Evolutionary conservation across 129 eudicot genomes (phyloP).

Genomic region (Artemisia tridentata): DNA sequence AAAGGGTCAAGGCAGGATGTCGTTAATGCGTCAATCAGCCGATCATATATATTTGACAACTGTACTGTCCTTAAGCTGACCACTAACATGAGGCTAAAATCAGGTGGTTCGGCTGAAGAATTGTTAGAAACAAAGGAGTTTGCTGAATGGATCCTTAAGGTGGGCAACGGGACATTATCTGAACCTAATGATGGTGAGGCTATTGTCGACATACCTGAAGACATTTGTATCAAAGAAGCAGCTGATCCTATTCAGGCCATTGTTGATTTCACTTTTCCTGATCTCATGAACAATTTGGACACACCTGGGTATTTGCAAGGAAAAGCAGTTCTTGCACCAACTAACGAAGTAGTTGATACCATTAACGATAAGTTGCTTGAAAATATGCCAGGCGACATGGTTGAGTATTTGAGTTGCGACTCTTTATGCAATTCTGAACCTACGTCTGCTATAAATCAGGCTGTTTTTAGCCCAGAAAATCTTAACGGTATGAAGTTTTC

Average conservation of each 20-base stretch:
- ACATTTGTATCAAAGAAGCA: too few species aligned
- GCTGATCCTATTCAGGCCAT: not conserved
- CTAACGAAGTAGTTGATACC: not conserved
- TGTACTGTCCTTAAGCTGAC: too few species aligned
- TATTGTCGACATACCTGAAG: too few species aligned
- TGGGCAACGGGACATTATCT: too few species aligned
- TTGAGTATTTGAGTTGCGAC: not conserved
- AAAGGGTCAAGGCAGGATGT: too few species aligned
- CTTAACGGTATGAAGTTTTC: not conserved
- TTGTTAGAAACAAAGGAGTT: too few species aligned
- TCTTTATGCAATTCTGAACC: not conserved
- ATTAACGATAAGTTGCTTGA: not conserved
- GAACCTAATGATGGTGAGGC: too few species aligned
- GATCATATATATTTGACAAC: too few species aligned
- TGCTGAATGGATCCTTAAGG: too few species aligned
- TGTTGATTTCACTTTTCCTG: not conserved
- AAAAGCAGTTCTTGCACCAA: not conserved
- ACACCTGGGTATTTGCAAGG: not conserved
- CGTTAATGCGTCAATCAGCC: too few species aligned
- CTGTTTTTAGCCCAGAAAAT: not conserved
- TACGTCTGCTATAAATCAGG: not conserved
- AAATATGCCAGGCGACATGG: not conserved
- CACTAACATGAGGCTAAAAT: too few species aligned
- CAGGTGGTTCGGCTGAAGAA: too few species aligned
- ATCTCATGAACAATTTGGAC: not conserved